Evolutionary conservation across 1,284 basidiomycete species (phyloP).

Genomic region (Amylostereum areolatum): DNA sequence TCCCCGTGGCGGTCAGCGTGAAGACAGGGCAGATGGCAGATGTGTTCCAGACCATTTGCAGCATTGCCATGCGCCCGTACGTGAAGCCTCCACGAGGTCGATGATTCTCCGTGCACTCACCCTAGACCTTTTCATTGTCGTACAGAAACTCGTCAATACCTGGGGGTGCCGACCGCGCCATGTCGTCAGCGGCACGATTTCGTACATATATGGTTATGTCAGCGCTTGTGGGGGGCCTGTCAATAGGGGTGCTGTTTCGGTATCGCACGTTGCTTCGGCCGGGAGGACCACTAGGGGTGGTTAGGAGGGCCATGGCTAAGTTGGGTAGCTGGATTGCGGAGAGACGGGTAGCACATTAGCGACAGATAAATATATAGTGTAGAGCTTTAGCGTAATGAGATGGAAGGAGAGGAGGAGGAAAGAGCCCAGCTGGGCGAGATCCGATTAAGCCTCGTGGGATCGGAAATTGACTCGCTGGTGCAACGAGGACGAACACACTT

Average conservation of each 20-base stretch:
- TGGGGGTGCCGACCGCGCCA: slow-evolving; percentile 68
- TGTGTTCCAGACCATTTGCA: slow-evolving; percentile 81
- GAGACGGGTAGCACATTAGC: slow-evolving; percentile 23
- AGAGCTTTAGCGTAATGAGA: slow-evolving; percentile 1
- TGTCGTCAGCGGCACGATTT: slow-evolving; percentile 60
- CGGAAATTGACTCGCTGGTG: too few relatives aligned
- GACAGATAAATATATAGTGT: not conserved
- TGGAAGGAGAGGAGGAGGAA: too few relatives aligned
- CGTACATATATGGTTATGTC: slow-evolving; percentile 65
- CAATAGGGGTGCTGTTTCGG: slow-evolving; percentile 62
- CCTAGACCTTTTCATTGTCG: not conserved
- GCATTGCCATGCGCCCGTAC: slow-evolving; percentile 82
- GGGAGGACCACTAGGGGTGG: slow-evolving; percentile 52
- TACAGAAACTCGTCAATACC: slow-evolving; percentile 64
- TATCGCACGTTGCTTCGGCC: slow-evolving; percentile 62
- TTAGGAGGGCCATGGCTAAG: slow-evolving; percentile 39
- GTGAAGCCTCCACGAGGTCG: slow-evolving; percentile 25
- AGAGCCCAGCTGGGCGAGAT: too few relatives aligned
- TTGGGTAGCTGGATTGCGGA: slow-evolving; percentile 16
- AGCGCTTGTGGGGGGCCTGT: slow-evolving; percentile 62
- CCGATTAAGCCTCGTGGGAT: too few relatives aligned
- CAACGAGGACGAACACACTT: too few relatives aligned
- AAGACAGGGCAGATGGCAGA: slow-evolving; percentile 84
- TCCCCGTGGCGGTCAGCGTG: slow-evolving; percentile 89
- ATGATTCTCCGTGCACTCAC: slow-evolving; percentile 3